A percentile compares a stretch with the other conserved stretches of the same genome.
phyloP scores from a whole-genome alignment of 2,329 filamentous ascomycete species.

The Aspergillus terreus region DNA sequence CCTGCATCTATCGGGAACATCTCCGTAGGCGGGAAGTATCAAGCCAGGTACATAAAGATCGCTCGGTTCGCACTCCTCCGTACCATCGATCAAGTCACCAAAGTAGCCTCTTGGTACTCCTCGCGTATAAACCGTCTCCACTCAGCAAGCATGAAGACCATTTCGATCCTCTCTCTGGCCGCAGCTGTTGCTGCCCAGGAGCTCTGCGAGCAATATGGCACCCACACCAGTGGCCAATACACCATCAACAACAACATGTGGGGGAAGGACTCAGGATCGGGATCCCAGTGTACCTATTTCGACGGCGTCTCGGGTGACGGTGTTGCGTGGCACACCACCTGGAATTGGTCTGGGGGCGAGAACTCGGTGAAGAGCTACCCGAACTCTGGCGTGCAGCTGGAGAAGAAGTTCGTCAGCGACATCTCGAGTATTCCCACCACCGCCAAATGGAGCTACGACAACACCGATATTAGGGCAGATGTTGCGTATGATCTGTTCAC shows the following conservation, averaged over 20 bases:
- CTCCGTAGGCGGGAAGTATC: too few species aligned
- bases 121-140: neutral
- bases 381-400: conserved; percentile 33
- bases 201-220: conserved; percentile 20
- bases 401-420: conserved; percentile 19
- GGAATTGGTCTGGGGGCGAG: conserved; percentile 37
- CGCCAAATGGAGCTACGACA: conserved; percentile 48
- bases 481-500: conserved; percentile 61
- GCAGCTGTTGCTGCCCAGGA: conserved; percentile 5
- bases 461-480: conserved; percentile 48
- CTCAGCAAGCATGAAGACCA: neutral
- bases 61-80: too few species aligned
- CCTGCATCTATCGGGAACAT: too few species aligned
- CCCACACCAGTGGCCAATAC: conserved; percentile 32
- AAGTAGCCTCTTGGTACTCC: too few species aligned
- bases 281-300: conserved; percentile 40
- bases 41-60: too few species aligned
- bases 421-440: conserved; percentile 39
- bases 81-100: too few species aligned
- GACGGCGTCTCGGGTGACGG: conserved; percentile 23
- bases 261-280: conserved; percentile 33
- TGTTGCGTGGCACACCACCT: conserved; percentile 39
- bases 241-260: conserved; percentile 50
- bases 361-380: conserved; percentile 39
- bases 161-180: neutral